phyloP scores from a whole-genome alignment of 2,329 filamentous ascomycete genomes.

The Xylariaceae sp. region DNA sequence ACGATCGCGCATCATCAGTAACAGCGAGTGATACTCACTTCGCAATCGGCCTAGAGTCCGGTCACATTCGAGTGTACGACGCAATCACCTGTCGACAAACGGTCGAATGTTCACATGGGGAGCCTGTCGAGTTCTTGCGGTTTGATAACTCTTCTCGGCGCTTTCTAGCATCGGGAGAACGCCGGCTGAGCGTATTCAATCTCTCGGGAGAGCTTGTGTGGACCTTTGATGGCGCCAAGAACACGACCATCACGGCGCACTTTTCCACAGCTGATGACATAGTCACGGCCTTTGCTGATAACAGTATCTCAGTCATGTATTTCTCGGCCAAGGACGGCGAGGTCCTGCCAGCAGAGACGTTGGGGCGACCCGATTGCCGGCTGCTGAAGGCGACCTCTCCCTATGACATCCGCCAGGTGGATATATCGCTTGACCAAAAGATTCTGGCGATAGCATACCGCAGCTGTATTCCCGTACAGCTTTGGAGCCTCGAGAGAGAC shows the following conservation, averaged over 20 bases:
- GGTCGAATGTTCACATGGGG: neutral
- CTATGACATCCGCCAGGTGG: slow-evolving; percentile 5
- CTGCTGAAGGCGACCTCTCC: neutral
- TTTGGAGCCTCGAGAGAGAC: slow-evolving; percentile 9
- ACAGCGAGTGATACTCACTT: slow-evolving; percentile 4
- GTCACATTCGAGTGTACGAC: slow-evolving; percentile 9
- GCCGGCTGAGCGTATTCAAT: slow-evolving; percentile 3
- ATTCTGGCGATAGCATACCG: slow-evolving; percentile 7
- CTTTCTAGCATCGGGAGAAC: slow-evolving; percentile 3
- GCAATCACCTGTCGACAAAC: slow-evolving; percentile 6
- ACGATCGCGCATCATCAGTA: slow-evolving; percentile 1
- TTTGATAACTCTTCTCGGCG: slow-evolving; percentile 3
- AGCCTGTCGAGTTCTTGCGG: slow-evolving; percentile 4
- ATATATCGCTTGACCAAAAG: slow-evolving; percentile 6
- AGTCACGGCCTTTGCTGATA: slow-evolving; percentile 1
- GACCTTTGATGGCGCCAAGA: neutral
- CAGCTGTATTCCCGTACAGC: slow-evolving; percentile 2
- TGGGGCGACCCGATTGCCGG: neutral
- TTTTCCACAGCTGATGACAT: slow-evolving; percentile 3
- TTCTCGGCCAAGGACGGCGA: slow-evolving; percentile 1
- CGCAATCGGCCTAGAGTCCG: slow-evolving; percentile 5
- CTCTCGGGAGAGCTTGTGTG: slow-evolving; percentile 1
- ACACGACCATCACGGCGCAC: neutral
- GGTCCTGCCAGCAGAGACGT: neutral
- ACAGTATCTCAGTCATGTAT: slow-evolving; percentile 1